Base-by-base conservation (phyloP, 306 rosid genomes). In the Malus sylvestris region DNA sequence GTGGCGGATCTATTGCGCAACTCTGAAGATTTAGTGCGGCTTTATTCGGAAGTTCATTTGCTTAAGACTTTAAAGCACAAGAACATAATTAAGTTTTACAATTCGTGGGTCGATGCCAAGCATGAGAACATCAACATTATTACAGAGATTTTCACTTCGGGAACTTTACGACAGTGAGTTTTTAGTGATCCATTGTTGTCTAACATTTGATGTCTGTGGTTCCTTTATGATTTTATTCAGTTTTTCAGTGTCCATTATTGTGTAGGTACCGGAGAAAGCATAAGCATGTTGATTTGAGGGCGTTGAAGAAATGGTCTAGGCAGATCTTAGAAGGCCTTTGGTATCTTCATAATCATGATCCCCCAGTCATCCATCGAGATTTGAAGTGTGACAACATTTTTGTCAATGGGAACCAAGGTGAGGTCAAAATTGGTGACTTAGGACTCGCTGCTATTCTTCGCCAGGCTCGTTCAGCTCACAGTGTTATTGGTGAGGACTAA, bases 371-470 rank as follows among this genome's bases (percentile, higher is more conserved):
- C 79, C 99, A 95, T 60, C 89, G 99, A 71, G 99, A 96, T 84
- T 88, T 96, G n/a, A 96, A 96, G 87, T 96, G 99, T 60, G 99
- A 96, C 82, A 96, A 96, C 74, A 89, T 96, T 71, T 89, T 96
- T 86, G 99, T 95, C 81, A 95, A 95, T 82, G 99, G 99, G 70
- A 90, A 95, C 86, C 97, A 95, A 79, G 97, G 99, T 29, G 99
- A 92, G 87, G 99, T 95, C 83, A 95, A 95, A 85, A 95, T 95
- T 64, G 99, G 99, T 61, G 98, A 96, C 84, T 73, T 96, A 42
- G 99, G 99, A 76, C 87, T 96, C 83, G 99, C 98, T 38, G 97
- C 98, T 78, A 87, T 96, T 77, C 98, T 96, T 85, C 90, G 82
- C 42, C 93, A 92, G 85, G 99, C 98, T 80, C 88, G 78, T 66